Conservation (phyloP, 768 basidiomycete genomes). For the Boletus sensibilis region DNA sequence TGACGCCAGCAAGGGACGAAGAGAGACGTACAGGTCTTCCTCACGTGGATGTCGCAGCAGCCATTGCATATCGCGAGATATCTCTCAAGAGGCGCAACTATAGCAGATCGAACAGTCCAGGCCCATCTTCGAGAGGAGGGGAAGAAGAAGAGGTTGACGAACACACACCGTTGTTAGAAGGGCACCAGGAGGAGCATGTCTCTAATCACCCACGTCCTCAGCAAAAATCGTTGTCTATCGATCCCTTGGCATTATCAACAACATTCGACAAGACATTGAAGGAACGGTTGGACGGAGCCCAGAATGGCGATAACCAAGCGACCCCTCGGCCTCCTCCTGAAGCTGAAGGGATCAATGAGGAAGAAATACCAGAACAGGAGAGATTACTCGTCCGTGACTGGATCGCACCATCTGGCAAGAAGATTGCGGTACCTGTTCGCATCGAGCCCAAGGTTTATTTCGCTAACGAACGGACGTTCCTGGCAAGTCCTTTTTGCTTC, state of each 20-base stretch:
- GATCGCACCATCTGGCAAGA: conserved; percentile 82
- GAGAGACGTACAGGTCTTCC: conserved; percentile 76
- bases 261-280: conserved; percentile 83
- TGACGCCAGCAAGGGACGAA: conserved; percentile 77
- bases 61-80: conserved; percentile 82
- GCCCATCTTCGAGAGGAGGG: conserved; percentile 17
- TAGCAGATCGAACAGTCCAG: conserved; percentile 5
- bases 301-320: conserved; percentile 23
- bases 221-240: conserved; percentile 57
- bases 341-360: conserved; percentile 38
- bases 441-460: conserved; percentile 99
- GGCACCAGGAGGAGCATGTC: conserved; percentile 24
- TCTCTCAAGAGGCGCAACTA: conserved; percentile 55
- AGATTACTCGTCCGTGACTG: conserved; percentile 64
- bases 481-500: conserved; percentile 53
- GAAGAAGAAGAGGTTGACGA: conserved; percentile 34
- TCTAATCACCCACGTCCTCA: conserved; percentile 13
- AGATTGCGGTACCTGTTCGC: conserved; percentile 90
- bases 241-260: conserved; percentile 81
- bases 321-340: conserved; percentile 26
- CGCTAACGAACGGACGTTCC: conserved; percentile 90
- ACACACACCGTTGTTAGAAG: conserved; percentile 39
- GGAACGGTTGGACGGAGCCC: conserved; percentile 52
- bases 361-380: conserved; percentile 43
- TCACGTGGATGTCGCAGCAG: conserved; percentile 73